A percentile compares a stretch with the other conserved stretches of the same genome.
Evolutionary conservation across 345 rosid genomes (phyloP).

Genomic region (Salix suchowensis): DNA sequence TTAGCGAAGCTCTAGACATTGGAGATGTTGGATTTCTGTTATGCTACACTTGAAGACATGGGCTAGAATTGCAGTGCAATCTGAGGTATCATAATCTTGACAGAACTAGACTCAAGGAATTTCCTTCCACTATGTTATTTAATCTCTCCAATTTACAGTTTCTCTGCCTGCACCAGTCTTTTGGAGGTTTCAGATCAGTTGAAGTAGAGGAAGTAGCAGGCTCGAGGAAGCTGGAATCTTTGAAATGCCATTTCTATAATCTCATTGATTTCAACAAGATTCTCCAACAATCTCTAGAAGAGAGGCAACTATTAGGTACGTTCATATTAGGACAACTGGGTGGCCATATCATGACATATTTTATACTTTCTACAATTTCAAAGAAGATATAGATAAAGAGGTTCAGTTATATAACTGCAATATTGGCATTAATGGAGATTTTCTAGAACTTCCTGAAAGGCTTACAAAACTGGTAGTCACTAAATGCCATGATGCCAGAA

Average conservation of each 20-base stretch:
- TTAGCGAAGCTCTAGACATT: conserved; percentile 1
- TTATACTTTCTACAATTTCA: background rate
- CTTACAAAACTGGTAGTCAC: background rate
- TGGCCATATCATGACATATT: background rate
- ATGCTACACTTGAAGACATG: background rate
- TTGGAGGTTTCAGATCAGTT: background rate
- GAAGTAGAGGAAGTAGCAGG: background rate
- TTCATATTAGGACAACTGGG: background rate
- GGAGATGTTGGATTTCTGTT: conserved; percentile 13
- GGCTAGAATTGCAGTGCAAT: conserved; percentile 4
- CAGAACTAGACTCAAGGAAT: background rate
- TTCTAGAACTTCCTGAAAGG: background rate
- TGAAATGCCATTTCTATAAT: background rate
- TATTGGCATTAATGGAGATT: background rate
- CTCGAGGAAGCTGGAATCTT: conserved; percentile 8
- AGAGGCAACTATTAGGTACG: background rate
- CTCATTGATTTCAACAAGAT: background rate
- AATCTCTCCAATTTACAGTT: background rate
- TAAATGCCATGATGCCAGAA: background rate
- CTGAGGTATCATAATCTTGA: conserved; percentile 14
- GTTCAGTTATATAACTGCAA: background rate
- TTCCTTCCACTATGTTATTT: background rate
- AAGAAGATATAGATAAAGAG: background rate
- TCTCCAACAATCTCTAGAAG: background rate
- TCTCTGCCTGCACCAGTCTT: background rate